A percentile compares a stretch with the other conserved stretches of the same genome.
Conservation (phyloP, 768 basidiomycete genomes). For the Tulasnella calospora region DNA sequence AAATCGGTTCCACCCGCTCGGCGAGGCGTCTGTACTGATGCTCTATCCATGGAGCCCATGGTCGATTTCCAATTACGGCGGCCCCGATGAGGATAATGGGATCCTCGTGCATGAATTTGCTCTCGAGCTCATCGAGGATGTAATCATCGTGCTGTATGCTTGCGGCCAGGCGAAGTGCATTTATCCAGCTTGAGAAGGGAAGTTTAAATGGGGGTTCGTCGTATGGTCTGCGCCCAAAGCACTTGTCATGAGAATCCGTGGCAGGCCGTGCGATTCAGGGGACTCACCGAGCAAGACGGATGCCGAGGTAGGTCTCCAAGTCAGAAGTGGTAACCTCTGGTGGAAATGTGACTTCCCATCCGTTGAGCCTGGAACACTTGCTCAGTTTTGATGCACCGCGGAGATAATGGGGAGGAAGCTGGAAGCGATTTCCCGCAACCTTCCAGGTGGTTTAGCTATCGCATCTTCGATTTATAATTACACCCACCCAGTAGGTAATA, state of each 20-base stretch:
- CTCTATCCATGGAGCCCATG: not conserved
- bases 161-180: not conserved
- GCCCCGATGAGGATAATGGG: not conserved
- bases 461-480: not conserved
- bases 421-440: not conserved
- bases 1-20: not conserved
- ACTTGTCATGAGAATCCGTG: not conserved
- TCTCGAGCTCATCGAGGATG: not conserved
- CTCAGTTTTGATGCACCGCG: not conserved
- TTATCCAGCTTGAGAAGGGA: not conserved
- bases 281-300: not conserved
- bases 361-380: not conserved
- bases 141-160: not conserved
- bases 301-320: not conserved
- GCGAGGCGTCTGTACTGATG: not conserved
- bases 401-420: not conserved
- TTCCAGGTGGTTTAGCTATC: not conserved
- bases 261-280: not conserved
- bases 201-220: not conserved
- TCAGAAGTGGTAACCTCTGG: not conserved
- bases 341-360: not conserved
- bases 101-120: not conserved
- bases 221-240: not conserved
- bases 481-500: not conserved
- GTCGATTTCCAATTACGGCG: not conserved